Percentiles rank a stretch among this genome's conserved stretches.
Conservation (phyloP, 169 alveolate species). For the Plasmodium inui region DNA sequence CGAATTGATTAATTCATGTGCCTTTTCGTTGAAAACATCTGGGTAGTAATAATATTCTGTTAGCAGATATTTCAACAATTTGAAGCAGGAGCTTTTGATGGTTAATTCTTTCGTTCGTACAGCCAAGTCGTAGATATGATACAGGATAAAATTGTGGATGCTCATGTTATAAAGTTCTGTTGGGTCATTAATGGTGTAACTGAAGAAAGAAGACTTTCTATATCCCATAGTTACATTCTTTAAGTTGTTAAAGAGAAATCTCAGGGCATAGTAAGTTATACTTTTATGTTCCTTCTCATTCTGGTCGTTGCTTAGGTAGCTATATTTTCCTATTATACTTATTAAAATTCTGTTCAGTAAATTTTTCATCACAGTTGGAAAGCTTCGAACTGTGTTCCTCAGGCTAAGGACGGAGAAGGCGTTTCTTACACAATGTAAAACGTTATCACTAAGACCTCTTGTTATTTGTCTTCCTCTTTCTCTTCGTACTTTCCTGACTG, state of each 20-base stretch:
- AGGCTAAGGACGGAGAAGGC: constrained; percentile 23
- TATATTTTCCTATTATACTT: constrained; percentile 39
- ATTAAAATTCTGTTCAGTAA: constrained; percentile 33
- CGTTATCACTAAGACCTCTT: not conserved
- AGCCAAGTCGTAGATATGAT: constrained; percentile 64
- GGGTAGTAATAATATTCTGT: constrained; percentile 73
- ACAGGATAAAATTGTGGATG: constrained; percentile 66
- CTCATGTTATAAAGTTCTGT: constrained; percentile 53
- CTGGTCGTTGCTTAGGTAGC: constrained; percentile 7
- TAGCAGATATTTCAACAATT: constrained; percentile 51
- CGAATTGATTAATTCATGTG: constrained; percentile 69
- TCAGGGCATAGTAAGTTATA: constrained; percentile 32
- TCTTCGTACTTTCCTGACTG: not conserved
- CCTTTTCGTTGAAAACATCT: constrained; percentile 53
- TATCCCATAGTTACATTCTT: constrained; percentile 29
- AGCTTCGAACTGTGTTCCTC: constrained; percentile 12
- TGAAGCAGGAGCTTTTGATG: constrained; percentile 65
- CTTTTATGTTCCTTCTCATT: constrained; percentile 29
- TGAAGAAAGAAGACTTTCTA: constrained; percentile 14
- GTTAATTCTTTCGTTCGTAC: constrained; percentile 38
- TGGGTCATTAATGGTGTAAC: constrained; percentile 29
- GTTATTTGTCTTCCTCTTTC: not conserved
- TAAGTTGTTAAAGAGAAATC: constrained; percentile 39
- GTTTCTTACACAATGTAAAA: not conserved
- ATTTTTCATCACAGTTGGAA: constrained; percentile 33